A percentile compares a stretch with the other conserved stretches of the same genome.
Conservation (phyloP, 1,284 basidiomycete species). For the Cystobasidium sp. region DNA sequence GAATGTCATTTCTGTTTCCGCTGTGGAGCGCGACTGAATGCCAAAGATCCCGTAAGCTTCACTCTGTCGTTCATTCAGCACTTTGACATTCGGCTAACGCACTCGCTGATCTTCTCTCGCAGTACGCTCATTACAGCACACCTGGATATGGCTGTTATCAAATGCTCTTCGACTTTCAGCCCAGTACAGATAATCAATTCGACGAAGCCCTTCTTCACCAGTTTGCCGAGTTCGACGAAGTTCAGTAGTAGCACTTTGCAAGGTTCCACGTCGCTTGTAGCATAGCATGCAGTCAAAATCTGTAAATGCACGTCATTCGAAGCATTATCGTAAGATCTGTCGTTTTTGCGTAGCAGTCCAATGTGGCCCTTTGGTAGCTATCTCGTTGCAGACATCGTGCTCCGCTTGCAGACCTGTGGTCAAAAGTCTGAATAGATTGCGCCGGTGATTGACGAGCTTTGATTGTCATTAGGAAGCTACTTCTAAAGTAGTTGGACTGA, state of each 20-base stretch:
- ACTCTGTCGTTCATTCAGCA: slow-evolving; percentile 61
- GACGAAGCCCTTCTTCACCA: slow-evolving; percentile 22
- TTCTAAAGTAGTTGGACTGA: no score
- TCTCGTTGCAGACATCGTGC: not conserved
- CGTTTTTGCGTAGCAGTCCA: not conserved
- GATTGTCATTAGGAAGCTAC: no score
- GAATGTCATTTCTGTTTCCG: slow-evolving; percentile 75
- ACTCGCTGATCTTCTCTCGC: slow-evolving; percentile 1
- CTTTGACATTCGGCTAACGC: not conserved
- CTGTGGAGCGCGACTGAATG: slow-evolving; percentile 61
- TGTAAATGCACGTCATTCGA: not conserved
- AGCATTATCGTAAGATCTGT: not conserved
- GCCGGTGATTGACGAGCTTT: no score
- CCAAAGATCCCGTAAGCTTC: slow-evolving; percentile 66
- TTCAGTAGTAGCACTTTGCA: not conserved
- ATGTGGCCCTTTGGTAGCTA: no score
- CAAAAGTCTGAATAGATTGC: no score
- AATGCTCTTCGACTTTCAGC: slow-evolving; percentile 49
- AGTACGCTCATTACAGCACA: slow-evolving; percentile 43
- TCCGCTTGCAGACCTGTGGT: no score
- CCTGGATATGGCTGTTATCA: slow-evolving; percentile 46
- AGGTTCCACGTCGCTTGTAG: not conserved
- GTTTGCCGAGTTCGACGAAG: slow-evolving; percentile 4
- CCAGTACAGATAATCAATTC: slow-evolving; percentile 24
- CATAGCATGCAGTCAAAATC: not conserved